Conservation (phyloP, 495 filamentous ascomycete genomes). For the Niebla homalea region DNA sequence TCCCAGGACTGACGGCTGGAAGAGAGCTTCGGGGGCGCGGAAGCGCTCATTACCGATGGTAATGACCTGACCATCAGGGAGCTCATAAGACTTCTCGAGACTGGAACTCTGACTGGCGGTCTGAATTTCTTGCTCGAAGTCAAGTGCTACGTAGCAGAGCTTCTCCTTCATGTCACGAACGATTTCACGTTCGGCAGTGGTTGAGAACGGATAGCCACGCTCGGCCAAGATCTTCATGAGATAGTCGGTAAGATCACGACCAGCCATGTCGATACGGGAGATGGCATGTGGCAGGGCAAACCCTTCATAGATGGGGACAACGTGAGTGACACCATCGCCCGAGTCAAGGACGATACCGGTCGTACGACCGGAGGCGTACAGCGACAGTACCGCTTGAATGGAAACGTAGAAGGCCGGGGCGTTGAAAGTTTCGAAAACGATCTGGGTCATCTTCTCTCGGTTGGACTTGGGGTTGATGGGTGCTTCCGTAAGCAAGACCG, state of each 20-base stretch:
- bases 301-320: slow-evolving; percentile 99
- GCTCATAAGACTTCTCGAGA: slow-evolving; percentile 99
- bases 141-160: slow-evolving; percentile 97
- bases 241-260: slow-evolving; percentile 98
- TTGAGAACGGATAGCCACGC: slow-evolving; percentile 98
- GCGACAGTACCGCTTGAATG: slow-evolving; percentile 96
- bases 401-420: slow-evolving; percentile 99
- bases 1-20: slow-evolving; percentile 96
- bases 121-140: slow-evolving; percentile 99
- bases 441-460: slow-evolving; percentile 99
- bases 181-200: slow-evolving; percentile 99
- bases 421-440: slow-evolving; percentile 99
- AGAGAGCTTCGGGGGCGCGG: slow-evolving; percentile 97
- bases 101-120: slow-evolving; percentile 95
- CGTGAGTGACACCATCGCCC: slow-evolving; percentile 99
- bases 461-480: slow-evolving; percentile 99
- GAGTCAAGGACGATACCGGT: slow-evolving; percentile 99
- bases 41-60: slow-evolving; percentile 99
- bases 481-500: slow-evolving; percentile 95
- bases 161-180: slow-evolving; percentile 99
- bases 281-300: slow-evolving; percentile 99
- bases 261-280: slow-evolving; percentile 98
- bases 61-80: slow-evolving; percentile 99
- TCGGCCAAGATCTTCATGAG: slow-evolving; percentile 99
- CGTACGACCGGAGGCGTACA: slow-evolving; percentile 99